Conservation (phyloP, 1,284 basidiomycete genomes). For the Leccinum angustisporum region DNA sequence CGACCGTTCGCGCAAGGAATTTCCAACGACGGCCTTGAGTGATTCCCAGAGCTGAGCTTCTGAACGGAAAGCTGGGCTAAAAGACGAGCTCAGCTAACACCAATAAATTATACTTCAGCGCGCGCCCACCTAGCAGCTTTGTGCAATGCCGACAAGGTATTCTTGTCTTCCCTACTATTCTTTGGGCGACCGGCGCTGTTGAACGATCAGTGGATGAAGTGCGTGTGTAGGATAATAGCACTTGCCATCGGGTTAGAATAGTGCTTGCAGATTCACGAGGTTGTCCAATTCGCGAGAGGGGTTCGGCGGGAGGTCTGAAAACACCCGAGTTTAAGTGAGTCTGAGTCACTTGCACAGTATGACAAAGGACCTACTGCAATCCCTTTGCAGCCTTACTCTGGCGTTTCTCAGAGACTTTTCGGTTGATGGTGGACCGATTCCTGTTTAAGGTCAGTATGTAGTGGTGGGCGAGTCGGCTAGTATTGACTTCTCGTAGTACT, state of each 20-base stretch:
- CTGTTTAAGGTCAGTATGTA: neutral
- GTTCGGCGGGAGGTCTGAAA: neutral
- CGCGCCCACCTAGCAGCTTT: neutral
- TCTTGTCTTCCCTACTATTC: neutral
- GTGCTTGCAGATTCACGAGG: neutral
- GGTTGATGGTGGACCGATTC: neutral
- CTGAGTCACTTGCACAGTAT: neutral
- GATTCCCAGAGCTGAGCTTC: neutral
- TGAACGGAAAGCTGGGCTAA: neutral
- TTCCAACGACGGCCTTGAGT: neutral
- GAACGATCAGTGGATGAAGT: neutral
- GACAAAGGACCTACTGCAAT: neutral
- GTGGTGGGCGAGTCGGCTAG: neutral
- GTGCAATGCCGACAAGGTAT: neutral
- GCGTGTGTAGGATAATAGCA: neutral
- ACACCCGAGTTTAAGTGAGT: neutral
- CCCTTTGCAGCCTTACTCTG: neutral
- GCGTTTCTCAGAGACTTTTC: neutral
- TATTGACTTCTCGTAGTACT: neutral
- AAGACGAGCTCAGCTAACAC: neutral
- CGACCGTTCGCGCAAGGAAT: neutral
- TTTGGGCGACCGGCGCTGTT: neutral
- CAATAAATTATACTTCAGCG: neutral
- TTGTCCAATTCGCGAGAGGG: neutral
- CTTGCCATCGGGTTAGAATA: neutral